Percentiles rank a stretch among this genome's conserved stretches.
Conservation (phyloP, 352 stramenopile genomes). For the Phytopythium cucurbitacearum region DNA sequence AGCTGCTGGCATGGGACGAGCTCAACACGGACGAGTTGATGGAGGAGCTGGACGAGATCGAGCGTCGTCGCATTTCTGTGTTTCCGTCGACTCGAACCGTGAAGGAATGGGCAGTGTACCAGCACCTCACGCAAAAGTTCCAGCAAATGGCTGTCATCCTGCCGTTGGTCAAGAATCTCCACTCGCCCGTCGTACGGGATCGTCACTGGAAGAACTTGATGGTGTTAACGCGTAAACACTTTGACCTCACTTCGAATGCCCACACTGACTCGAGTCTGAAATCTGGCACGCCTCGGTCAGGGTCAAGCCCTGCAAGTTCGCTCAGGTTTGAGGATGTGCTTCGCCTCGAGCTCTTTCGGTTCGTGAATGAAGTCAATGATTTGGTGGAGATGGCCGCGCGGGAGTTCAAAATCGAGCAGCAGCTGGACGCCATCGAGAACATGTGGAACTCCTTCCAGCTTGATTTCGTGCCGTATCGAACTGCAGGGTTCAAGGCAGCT, state of each 20-base stretch:
- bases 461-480: slow-evolving; percentile 91
- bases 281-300: neutral
- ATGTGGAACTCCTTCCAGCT: slow-evolving; percentile 90
- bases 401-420: slow-evolving; percentile 97
- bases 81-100: slow-evolving; percentile 49
- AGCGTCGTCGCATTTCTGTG: slow-evolving; percentile 48
- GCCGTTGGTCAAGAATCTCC: slow-evolving; percentile 86
- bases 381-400: slow-evolving; percentile 93
- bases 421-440: slow-evolving; percentile 90
- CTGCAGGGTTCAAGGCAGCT: slow-evolving; percentile 20
- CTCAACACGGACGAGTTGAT: slow-evolving; percentile 88
- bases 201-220: slow-evolving; percentile 89
- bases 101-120: slow-evolving; percentile 93
- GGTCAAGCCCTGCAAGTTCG: slow-evolving; percentile 14
- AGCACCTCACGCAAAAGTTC: slow-evolving; percentile 86
- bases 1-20: slow-evolving; percentile 83
- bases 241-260: slow-evolving; percentile 43
- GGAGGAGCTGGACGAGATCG: slow-evolving; percentile 86
- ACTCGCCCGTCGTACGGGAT: slow-evolving; percentile 84
- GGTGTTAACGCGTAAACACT: slow-evolving; percentile 85
- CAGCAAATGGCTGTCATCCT: slow-evolving; percentile 91
- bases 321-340: slow-evolving; percentile 92
- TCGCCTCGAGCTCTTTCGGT: slow-evolving; percentile 87
- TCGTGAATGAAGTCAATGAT: slow-evolving; percentile 93
- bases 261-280: slow-evolving; percentile 4